Conservation (phyloP, 1,284 basidiomycete genomes). For the Ganoderma sp. region DNA sequence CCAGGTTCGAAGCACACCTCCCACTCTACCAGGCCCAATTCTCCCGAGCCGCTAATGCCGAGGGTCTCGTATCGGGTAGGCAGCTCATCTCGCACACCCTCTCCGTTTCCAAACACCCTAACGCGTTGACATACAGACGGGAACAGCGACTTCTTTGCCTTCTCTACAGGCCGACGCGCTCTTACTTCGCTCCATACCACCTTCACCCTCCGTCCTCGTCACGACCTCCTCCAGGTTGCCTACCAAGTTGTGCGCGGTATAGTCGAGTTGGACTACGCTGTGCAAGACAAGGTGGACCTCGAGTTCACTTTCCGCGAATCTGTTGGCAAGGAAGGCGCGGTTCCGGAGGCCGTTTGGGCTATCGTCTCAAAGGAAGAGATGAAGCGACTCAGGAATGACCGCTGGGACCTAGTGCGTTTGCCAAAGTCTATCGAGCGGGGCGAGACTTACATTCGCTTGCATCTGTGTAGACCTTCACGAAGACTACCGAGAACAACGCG, state of each 20-base stretch:
- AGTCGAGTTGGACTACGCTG: conserved; percentile 76
- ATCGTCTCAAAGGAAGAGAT: conserved; percentile 83
- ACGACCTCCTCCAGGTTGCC: conserved; percentile 74
- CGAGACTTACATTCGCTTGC: not conserved
- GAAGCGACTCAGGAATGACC: conserved; percentile 64
- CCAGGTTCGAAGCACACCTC: conserved; percentile 63
- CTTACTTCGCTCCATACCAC: conserved; percentile 80
- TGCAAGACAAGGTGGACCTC: conserved; percentile 71
- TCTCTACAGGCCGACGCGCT: conserved; percentile 84
- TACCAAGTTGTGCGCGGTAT: conserved; percentile 67
- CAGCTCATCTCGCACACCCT: conserved; percentile 8
- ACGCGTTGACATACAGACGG: conserved; percentile 64
- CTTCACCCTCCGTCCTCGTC: conserved; percentile 79
- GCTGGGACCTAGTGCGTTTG: conserved; percentile 84
- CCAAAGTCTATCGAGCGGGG: not conserved
- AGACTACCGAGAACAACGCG: conserved; percentile 68
- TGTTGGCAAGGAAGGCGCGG: conserved; percentile 41
- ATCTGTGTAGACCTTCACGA: conserved; percentile 71
- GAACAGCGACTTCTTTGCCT: conserved; percentile 79
- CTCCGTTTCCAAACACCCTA: not conserved
- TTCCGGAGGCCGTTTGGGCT: conserved; percentile 81
- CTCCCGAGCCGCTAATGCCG: conserved; percentile 59
- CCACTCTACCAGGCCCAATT: conserved; percentile 70
- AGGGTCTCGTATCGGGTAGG: conserved; percentile 43
- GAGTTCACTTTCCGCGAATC: conserved; percentile 75